Conservation (phyloP, 352 stramenopile species). For the Pythium myriotylum region DNA sequence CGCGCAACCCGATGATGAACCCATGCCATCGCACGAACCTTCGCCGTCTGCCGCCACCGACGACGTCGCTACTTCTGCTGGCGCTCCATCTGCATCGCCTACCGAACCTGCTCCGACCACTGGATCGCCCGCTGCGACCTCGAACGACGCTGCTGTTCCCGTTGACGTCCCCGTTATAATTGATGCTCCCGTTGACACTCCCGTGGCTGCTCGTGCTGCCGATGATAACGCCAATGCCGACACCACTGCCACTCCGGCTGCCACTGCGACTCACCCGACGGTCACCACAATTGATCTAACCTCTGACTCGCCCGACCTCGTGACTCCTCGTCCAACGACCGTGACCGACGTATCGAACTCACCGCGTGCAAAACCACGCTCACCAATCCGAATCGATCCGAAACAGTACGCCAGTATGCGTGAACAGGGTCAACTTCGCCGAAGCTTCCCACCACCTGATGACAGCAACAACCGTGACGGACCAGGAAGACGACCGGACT, state of each 20-base stretch:
- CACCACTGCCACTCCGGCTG: not conserved
- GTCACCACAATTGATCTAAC: conserved; percentile 12
- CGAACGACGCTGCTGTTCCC: not conserved
- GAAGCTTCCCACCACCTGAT: conserved; percentile 1
- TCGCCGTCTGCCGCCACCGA: not conserved
- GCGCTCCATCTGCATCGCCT: not conserved
- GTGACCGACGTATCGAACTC: conserved; percentile 8
- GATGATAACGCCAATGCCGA: not conserved
- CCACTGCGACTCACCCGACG: not conserved
- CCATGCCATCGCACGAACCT: not conserved
- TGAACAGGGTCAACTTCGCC: conserved; percentile 3
- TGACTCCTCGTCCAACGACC: not conserved
- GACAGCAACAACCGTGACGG: not conserved
- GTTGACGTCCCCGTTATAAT: not conserved
- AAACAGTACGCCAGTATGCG: conserved; percentile 19
- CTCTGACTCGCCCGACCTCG: not conserved
- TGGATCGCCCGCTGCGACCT: not conserved
- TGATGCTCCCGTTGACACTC: not conserved
- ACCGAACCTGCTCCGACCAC: not conserved
- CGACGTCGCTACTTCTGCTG: not conserved
- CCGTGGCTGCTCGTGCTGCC: not conserved
- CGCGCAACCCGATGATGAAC: conserved; percentile 20
- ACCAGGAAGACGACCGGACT: conserved; percentile 1
- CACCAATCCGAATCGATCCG: conserved; percentile 7
- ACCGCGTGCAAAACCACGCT: not conserved